phyloP scores from a whole-genome alignment of 768 basidiomycete species.

The Stropharia rugosoannulata region DNA sequence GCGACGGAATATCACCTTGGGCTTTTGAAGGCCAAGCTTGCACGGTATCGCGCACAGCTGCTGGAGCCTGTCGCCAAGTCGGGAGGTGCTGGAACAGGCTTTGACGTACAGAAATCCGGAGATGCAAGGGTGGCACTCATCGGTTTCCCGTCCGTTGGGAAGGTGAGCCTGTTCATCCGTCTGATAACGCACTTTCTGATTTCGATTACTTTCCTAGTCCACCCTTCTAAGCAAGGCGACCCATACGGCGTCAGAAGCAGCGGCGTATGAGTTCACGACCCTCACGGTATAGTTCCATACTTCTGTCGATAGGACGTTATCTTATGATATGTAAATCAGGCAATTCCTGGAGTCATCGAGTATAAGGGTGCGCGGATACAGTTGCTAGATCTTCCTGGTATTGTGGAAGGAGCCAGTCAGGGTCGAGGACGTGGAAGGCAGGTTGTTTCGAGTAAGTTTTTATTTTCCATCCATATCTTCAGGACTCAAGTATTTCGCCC shows the following conservation, averaged over 20 bases:
- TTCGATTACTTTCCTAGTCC: slow-evolving; percentile 46
- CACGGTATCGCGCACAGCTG: slow-evolving; percentile 91
- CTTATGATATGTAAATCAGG: slow-evolving; percentile 39
- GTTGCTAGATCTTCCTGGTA: slow-evolving; percentile 92
- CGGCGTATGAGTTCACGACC: slow-evolving; percentile 96
- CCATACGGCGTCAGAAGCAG: slow-evolving; percentile 83
- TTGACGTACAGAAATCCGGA: slow-evolving; percentile 80
- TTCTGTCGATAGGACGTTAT: not conserved
- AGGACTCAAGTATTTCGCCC: slow-evolving; percentile 3
- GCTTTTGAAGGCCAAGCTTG: slow-evolving; percentile 90
- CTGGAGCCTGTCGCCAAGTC: slow-evolving; percentile 90
- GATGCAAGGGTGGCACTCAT: slow-evolving; percentile 92
- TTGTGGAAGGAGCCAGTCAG: slow-evolving; percentile 91
- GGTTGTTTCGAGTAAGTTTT: slow-evolving; percentile 83
- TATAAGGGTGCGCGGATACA: slow-evolving; percentile 93
- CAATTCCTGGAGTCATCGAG: slow-evolving; percentile 96
- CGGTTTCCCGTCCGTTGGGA: slow-evolving; percentile 95
- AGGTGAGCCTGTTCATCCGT: slow-evolving; percentile 38
- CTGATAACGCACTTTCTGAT: not conserved
- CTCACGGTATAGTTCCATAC: slow-evolving; percentile 55
- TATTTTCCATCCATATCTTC: not conserved
- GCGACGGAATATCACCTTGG: slow-evolving; percentile 95
- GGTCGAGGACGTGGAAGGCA: slow-evolving; percentile 92
- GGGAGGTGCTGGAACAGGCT: slow-evolving; percentile 77
- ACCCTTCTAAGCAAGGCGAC: slow-evolving; percentile 92